Evolutionary conservation across 495 filamentous ascomycete genomes (phyloP).

Genomic region (Hyaloscypha finlandica): DNA sequence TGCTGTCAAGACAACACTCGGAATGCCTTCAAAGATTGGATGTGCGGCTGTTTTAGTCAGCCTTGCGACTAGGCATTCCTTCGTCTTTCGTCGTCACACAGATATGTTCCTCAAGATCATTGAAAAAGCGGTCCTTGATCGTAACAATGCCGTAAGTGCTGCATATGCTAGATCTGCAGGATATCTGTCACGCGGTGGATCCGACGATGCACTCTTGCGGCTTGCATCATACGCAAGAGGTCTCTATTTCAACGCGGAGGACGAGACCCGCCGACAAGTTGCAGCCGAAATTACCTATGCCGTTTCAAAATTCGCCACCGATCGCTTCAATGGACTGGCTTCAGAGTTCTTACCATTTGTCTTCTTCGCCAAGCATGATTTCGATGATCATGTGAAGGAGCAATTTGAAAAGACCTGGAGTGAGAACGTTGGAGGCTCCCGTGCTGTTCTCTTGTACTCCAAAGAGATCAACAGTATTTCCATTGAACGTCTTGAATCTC

Average conservation of each 20-base stretch:
- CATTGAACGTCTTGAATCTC: conserved; percentile 66
- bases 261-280: conserved; percentile 69
- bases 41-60: conserved; percentile 83
- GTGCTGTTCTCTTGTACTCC: conserved; percentile 80
- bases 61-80: conserved; percentile 75
- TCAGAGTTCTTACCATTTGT: conserved; percentile 77
- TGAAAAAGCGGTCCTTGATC: conserved; percentile 78
- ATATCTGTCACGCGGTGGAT: conserved; percentile 77
- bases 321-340: conserved; percentile 80
- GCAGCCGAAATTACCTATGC: conserved; percentile 78
- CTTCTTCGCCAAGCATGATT: conserved; percentile 85
- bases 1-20: conserved; percentile 81
- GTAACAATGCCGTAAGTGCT: conserved; percentile 85
- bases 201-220: conserved; percentile 66
- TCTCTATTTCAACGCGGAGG: conserved; percentile 79
- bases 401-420: conserved; percentile 82
- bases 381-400: conserved; percentile 71
- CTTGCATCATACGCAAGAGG: conserved; percentile 66
- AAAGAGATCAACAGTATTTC: conserved; percentile 75
- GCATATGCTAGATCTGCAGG: conserved; percentile 85
- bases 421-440: conserved; percentile 82
- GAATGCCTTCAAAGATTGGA: conserved; percentile 90
- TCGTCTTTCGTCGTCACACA: conserved; percentile 74
- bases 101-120: conserved; percentile 75
- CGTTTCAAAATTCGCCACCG: conserved; percentile 82